Base-by-base conservation (phyloP, 2,329 filamentous ascomycete species). In the Colletotrichum gigasporum region DNA sequence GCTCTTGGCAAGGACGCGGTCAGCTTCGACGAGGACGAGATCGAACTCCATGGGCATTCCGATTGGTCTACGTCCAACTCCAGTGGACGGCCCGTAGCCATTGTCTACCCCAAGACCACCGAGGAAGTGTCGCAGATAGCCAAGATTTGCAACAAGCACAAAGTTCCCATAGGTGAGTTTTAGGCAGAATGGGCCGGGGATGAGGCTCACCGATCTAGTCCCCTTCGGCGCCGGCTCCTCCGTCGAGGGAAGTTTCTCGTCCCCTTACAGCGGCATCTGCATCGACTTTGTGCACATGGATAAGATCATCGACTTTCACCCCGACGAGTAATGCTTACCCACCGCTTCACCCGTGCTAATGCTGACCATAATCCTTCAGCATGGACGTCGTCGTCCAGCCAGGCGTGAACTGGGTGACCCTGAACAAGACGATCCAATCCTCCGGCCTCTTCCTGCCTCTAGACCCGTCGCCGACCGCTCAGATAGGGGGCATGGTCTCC, bases 381-480 rank as follows among this genome's bases (percentile, higher is more conserved):
- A 87, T 93, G 86, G 90, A 93, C 67, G 84, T 92, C 4, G 86
- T 90, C 1, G 89, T 92, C 0, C 90, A 92, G 69, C 87, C 90
- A 1, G 87, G 87, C 0, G 84, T 92, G 4, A 85, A 87, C 54
- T 92, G 90, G 89, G 87, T 89, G 76, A 82, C 84, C 11, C 76
- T 92, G 34, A 93, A 92, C 68, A 83, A 88, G 44, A 76, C 87
- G 62, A 88, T 92, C 66, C 85, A 87, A 60, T 73, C 84, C 26
- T 84, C 82, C 0, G 87, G 88, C 0, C 81, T 92, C 0, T 92
- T 92, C 74, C 85, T 92, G 55, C 90, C 90, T 1, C 84, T 91
- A 2, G 90, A 93, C 68, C 90, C 90, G 0, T 87, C 88, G 2
- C 90, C 90, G 35, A 84, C 82, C 1, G 85, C 85, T 0, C 79